These are phyloP conservation scores for Filobasidium floriforme DNA, from an alignment of 768 basidiomycete genomes.

Conservation along the genomic window DNA sequence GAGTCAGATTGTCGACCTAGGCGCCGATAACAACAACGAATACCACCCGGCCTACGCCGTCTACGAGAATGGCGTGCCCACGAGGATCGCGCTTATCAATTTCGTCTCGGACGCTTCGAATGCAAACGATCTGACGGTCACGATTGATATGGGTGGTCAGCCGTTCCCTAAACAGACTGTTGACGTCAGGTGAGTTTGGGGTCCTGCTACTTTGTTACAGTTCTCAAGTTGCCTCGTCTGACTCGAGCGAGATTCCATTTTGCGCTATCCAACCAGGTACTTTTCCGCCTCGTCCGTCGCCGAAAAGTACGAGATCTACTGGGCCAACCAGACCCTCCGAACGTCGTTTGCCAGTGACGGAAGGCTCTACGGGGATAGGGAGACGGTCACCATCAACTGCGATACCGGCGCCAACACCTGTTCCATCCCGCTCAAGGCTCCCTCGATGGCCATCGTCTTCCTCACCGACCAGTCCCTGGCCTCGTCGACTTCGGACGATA, in stretches of 20 bases:
- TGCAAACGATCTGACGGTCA: constrained; percentile 53
- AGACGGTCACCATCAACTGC: constrained; percentile 58
- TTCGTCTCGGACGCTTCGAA: constrained; percentile 59
- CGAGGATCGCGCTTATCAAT: constrained; percentile 64
- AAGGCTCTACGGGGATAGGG: constrained; percentile 53
- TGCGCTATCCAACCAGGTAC: constrained; percentile 24
- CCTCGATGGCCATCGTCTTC: constrained; percentile 69
- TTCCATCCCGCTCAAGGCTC: constrained; percentile 58
- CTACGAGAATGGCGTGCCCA: constrained; percentile 61
- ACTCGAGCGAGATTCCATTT: neutral
- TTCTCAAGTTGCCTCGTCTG: too few species aligned
- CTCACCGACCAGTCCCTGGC: constrained; percentile 49
- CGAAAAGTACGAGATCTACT: constrained; percentile 61
- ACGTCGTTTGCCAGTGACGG: constrained; percentile 60
- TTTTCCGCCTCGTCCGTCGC: constrained; percentile 53
- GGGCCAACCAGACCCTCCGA: constrained; percentile 64
- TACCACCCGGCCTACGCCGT: constrained; percentile 62
- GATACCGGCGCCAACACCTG: constrained; percentile 54
- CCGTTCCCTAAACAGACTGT: constrained; percentile 40
- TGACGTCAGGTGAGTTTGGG: constrained; percentile 50
- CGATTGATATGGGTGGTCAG: constrained; percentile 50
- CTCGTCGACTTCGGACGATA: constrained; percentile 35
- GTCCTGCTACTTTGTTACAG: too few species aligned
- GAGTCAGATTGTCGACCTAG: constrained; percentile 64
- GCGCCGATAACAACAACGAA: constrained; percentile 47